phyloP scores from a whole-genome alignment of 306 rosid species.

The Carpinus viminea region DNA sequence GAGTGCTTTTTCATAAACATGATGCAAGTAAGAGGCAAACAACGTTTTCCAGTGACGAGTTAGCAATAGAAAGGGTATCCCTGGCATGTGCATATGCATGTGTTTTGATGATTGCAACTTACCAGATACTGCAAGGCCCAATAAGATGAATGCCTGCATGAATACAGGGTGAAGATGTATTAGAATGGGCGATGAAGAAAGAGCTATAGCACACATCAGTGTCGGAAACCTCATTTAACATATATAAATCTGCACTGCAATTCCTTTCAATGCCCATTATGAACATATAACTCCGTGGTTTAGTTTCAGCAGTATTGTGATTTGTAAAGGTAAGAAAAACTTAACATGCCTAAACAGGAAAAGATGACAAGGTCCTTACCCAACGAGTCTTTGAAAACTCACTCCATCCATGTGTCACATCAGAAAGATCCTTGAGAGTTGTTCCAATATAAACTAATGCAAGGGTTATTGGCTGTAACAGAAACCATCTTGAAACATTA shows the following conservation, averaged over 20 bases:
- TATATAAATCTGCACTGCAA: slow-evolving; percentile 18
- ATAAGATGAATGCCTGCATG: slow-evolving; percentile 75
- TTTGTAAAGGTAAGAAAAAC: neutral
- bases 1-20: neutral
- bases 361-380: slow-evolving; percentile 54
- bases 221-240: slow-evolving; percentile 2
- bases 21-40: neutral
- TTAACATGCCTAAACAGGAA: slow-evolving; percentile 16
- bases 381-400: slow-evolving; percentile 82
- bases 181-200: slow-evolving; percentile 3
- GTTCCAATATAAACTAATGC: slow-evolving; percentile 91
- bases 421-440: slow-evolving; percentile 94
- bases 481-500: slow-evolving; percentile 24
- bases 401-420: slow-evolving; percentile 92
- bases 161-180: slow-evolving; percentile 23
- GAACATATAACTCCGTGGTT: neutral
- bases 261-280: neutral
- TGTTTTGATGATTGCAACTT: slow-evolving; percentile 35
- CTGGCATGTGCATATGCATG: slow-evolving; percentile 2
- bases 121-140: slow-evolving; percentile 75
- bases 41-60: neutral
- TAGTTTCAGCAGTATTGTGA: neutral
- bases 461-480: slow-evolving; percentile 84
- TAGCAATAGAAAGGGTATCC: neutral
- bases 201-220: slow-evolving; percentile 2